A percentile compares a stretch with the other conserved stretches of the same genome.
Conservation (phyloP, 1,284 basidiomycete genomes). For the Ustilago nuda region DNA sequence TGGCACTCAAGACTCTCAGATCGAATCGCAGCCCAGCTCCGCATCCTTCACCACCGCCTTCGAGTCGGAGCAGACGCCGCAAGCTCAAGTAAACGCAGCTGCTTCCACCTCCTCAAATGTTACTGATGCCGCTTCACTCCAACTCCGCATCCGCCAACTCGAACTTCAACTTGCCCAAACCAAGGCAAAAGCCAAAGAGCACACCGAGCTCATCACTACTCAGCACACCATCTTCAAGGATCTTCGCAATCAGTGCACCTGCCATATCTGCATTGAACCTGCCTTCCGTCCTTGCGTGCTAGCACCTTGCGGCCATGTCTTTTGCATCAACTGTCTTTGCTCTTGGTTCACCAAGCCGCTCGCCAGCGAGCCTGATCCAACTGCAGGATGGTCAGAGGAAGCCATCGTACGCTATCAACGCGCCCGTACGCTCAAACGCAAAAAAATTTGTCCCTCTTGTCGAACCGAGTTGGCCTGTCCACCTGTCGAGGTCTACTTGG, state of each 20-base stretch:
- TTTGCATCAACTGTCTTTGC: constrained; percentile 63
- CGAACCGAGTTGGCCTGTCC: constrained; percentile 56
- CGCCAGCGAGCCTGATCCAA: constrained; percentile 33
- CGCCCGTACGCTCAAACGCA: constrained; percentile 47
- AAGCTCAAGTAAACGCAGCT: constrained; percentile 12
- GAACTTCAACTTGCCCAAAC: constrained; percentile 40
- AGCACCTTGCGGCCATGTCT: constrained; percentile 64
- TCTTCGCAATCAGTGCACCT: constrained; percentile 49
- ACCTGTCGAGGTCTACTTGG: constrained; percentile 60
- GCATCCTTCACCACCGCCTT: constrained; percentile 29
- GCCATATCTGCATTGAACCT: constrained; percentile 59
- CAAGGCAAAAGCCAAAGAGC: constrained; percentile 23
- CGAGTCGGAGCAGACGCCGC: constrained; percentile 6
- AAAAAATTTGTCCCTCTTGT: constrained; percentile 65
- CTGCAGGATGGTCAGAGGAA: constrained; percentile 15
- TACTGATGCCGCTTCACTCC: constrained; percentile 22
- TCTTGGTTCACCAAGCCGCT: constrained; percentile 61
- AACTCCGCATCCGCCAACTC: constrained; percentile 39
- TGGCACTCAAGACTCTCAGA: constrained; percentile 18
- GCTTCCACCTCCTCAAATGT: constrained; percentile 5
- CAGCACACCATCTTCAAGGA: constrained; percentile 43
- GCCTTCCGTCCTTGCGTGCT: constrained; percentile 60
- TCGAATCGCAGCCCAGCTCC: constrained; percentile 29
- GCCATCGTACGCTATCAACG: constrained; percentile 23
- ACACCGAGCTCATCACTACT: constrained; percentile 22